phyloP scores from a whole-genome alignment of 2,329 filamentous ascomycete genomes.

The Penicillium sp. region DNA sequence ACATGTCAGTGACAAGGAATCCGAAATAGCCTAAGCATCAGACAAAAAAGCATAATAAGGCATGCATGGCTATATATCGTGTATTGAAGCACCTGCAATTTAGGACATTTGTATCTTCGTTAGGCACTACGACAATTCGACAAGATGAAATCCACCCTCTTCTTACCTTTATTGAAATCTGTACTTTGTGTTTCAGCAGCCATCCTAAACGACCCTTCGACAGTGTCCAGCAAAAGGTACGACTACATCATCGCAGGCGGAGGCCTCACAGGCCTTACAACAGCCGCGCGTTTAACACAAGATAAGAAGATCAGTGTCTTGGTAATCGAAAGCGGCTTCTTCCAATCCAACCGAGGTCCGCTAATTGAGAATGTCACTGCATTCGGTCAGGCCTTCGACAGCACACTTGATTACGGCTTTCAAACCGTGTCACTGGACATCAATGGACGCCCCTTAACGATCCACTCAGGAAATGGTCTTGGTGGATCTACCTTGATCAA shows the following conservation, averaged over 20 bases:
- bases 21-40: background rate
- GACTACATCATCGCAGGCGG: slow-evolving; percentile 34
- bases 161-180: background rate
- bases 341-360: slow-evolving; percentile 21
- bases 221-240: slow-evolving; percentile 14
- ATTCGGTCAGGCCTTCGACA: slow-evolving; percentile 30
- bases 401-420: slow-evolving; percentile 21
- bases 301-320: slow-evolving; percentile 22
- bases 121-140: background rate
- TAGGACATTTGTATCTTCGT: too few species aligned
- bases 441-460: slow-evolving; percentile 19
- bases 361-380: slow-evolving; percentile 23
- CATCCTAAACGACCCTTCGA: slow-evolving; percentile 10
- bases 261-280: slow-evolving; percentile 28
- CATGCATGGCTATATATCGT: background rate
- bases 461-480: slow-evolving; percentile 26
- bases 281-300: slow-evolving; percentile 23
- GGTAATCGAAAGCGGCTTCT: slow-evolving; percentile 30
- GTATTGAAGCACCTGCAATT: background rate
- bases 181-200: background rate
- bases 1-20: background rate
- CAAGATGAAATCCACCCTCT: background rate
- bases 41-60: background rate
- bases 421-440: slow-evolving; percentile 13
- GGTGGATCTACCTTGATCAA: slow-evolving; percentile 30